Evolutionary conservation across 2,329 filamentous ascomycete species (phyloP), one percentile per base, ranked within the genome.

Genomic region (Curvularia sp.): DNA sequence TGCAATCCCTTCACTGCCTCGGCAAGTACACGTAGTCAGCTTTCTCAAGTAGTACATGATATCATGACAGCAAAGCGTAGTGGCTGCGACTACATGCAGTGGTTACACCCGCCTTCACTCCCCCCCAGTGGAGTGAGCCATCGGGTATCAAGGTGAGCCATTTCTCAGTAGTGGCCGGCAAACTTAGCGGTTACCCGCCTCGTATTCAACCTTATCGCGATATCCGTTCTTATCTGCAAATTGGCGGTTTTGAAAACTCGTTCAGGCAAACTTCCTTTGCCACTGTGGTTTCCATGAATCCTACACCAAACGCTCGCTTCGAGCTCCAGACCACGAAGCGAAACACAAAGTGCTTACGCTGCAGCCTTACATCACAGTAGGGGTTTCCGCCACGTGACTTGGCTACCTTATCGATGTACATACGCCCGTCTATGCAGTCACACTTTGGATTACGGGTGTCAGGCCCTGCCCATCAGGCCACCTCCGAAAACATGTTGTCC

Each of bases 401-500:
- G 4, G 5, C 13, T 13, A 8, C 39, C 26, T 42, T 41, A 33
- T 61, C 42, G 47, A n/a, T 15, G 33, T 35, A 35, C 49, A 9
- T 24, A 42, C n/a, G 39, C 39, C 35, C 35, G 31, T 56, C 10
- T 48, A 44, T 53, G 33, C 49, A 56, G 41, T 59, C 49, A 54
- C 30, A 28, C 48, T 42, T 46, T 31, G 31, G 49, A 49, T 49
- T 35, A 57, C 53, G 38, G 26, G 48, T 43, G 52, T 53, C 52
- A 44, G 51, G 57, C 48, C 31, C 26, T 38, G 18, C 18, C 49
- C 39, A 58, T 43, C 41, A 46, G 50, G 58, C 51, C 53, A 44
- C 55, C 62, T 59, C 64, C 57, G 48, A 49, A 62, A 67, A 62
- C 57, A 64, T 60, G 55, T 58, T 53, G 53, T 46, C 20, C 48